Percentiles rank a stretch among this genome's conserved stretches.
Conservation (phyloP, 441 rosid genomes). For the Pelargonium fulgidum region DNA sequence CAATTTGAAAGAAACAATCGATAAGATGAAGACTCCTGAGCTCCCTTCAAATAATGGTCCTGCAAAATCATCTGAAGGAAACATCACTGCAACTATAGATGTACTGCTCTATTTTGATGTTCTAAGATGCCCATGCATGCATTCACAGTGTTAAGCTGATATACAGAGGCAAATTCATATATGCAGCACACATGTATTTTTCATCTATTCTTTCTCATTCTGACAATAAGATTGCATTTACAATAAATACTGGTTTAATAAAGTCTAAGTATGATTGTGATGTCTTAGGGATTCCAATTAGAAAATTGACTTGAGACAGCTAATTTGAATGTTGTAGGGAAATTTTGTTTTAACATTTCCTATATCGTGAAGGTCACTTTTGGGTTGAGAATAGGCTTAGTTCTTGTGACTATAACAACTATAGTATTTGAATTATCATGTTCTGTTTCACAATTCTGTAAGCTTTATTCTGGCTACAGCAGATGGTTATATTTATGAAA, state of each 20-base stretch:
- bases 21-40: conserved; percentile 35
- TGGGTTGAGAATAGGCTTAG: neutral
- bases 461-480: neutral
- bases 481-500: neutral
- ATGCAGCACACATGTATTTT: neutral
- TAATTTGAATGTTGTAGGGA: neutral
- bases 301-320: neutral
- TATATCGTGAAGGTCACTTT: neutral
- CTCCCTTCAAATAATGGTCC: conserved; percentile 30
- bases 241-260: neutral
- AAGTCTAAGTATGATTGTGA: neutral
- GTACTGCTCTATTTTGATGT: conserved; percentile 31
- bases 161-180: neutral
- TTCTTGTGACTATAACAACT: neutral
- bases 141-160: neutral
- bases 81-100: conserved; percentile 37
- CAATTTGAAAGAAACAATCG: conserved; percentile 56
- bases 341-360: neutral
- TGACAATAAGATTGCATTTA: conserved; percentile 1
- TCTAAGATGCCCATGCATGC: conserved; percentile 7
- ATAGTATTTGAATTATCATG: neutral
- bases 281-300: neutral
- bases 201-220: neutral
- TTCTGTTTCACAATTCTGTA: neutral
- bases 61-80: conserved; percentile 34